Conservation (phyloP, 306 rosid species). For the Hippophae tibetana region DNA sequence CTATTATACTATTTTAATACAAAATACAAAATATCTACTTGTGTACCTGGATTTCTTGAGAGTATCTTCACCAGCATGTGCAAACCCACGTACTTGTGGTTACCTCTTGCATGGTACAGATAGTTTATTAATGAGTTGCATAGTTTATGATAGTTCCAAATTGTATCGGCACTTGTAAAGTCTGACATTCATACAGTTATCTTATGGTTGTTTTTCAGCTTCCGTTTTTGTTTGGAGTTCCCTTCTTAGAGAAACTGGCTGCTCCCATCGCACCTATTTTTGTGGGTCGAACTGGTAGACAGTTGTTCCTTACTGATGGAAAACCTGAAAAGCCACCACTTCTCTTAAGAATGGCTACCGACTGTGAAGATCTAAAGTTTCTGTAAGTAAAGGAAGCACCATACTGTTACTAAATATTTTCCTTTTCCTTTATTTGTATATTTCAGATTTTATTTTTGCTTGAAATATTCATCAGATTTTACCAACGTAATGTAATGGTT, state of each 20-base stretch:
- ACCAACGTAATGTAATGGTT: conserved; percentile 13
- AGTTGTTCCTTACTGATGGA: conserved; percentile 89
- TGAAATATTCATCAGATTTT: not conserved
- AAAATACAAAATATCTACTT: too few relatives aligned
- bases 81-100: too few relatives aligned
- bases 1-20: too few relatives aligned
- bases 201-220: conserved; percentile 46
- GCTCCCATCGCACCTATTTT: conserved; percentile 76
- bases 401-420: not conserved
- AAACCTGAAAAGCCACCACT: conserved; percentile 80
- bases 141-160: not conserved
- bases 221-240: conserved; percentile 78
- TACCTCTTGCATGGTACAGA: too few relatives aligned
- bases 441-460: not conserved
- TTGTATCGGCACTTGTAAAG: not conserved
- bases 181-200: not conserved
- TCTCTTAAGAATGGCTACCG: conserved; percentile 87
- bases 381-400: conserved; percentile 41
- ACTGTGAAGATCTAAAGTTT: conserved; percentile 73
- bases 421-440: not conserved
- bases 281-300: conserved; percentile 85
- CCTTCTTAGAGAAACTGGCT: conserved; percentile 75
- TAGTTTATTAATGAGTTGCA: too few relatives aligned
- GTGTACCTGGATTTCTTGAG: too few relatives aligned
- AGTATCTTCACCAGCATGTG: too few relatives aligned